Evolutionary conservation across 2,329 filamentous ascomycete genomes (phyloP).

Genomic region (Mycosphaerella arachidis): DNA sequence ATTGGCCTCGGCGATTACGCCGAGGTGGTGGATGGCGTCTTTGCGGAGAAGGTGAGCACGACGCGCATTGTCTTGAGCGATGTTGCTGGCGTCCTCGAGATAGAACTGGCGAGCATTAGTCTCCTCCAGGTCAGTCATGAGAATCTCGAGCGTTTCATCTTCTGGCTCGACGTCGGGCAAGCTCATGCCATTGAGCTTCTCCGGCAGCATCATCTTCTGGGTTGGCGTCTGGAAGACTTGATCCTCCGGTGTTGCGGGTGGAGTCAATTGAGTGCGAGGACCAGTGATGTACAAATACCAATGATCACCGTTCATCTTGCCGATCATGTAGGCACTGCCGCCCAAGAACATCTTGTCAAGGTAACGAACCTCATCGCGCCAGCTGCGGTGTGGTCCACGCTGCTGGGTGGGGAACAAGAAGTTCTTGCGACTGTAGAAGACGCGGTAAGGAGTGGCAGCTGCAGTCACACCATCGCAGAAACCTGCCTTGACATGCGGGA

Average conservation of each 20-base stretch:
- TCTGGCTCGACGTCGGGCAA: slow-evolving; percentile 31
- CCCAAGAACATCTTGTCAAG: slow-evolving; percentile 87
- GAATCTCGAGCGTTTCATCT: slow-evolving; percentile 70
- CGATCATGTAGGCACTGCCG: slow-evolving; percentile 98
- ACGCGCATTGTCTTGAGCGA: slow-evolving; percentile 75
- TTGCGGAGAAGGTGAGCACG: slow-evolving; percentile 61
- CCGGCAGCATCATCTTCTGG: slow-evolving; percentile 55
- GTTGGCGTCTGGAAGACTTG: slow-evolving; percentile 54
- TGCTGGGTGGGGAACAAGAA: slow-evolving; percentile 95
- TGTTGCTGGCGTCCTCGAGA: slow-evolving; percentile 77
- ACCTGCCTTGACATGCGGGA: slow-evolving; percentile 70
- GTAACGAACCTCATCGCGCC: slow-evolving; percentile 91
- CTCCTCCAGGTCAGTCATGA: slow-evolving; percentile 66
- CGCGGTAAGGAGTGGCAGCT: slow-evolving; percentile 83
- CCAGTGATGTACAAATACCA: slow-evolving; percentile 98
- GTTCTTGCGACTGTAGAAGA: slow-evolving; percentile 99
- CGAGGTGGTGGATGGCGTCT: slow-evolving; percentile 55
- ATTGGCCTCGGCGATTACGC: slow-evolving; percentile 53
- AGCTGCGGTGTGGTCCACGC: slow-evolving; percentile 90
- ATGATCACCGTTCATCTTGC: slow-evolving; percentile 99
- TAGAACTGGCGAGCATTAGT: slow-evolving; percentile 65
- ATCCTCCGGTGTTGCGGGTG: slow-evolving; percentile 67
- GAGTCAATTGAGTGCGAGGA: slow-evolving; percentile 72
- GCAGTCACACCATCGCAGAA: slow-evolving; percentile 63
- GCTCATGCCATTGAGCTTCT: slow-evolving; percentile 42